A percentile compares a stretch with the other conserved stretches of the same genome.
Evolutionary conservation across 2,329 filamentous ascomycete species (phyloP).

Genomic region (Fusarium sp.): DNA sequence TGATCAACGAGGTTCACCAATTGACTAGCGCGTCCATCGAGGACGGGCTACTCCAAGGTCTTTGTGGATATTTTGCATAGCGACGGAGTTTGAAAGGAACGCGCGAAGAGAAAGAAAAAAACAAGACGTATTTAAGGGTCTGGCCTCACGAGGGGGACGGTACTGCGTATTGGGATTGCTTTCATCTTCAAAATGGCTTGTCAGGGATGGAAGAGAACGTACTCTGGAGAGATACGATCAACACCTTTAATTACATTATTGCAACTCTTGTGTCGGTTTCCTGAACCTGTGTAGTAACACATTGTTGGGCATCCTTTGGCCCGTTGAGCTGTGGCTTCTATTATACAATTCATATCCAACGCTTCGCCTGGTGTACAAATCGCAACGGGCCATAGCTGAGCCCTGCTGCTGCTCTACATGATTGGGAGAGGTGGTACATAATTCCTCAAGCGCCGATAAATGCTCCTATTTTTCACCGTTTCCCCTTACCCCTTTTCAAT

Average conservation of each 20-base stretch:
- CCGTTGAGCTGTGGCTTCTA: not conserved
- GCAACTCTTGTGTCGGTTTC: not conserved
- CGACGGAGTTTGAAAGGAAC: constrained; percentile 47
- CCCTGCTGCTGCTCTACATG: constrained; percentile 19
- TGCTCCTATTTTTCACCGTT: constrained; percentile 23
- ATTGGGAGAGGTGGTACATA: constrained; percentile 3
- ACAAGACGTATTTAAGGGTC: constrained; percentile 10
- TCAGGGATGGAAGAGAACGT: no score
- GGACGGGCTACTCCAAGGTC: no score
- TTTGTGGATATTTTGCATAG: constrained; percentile 45
- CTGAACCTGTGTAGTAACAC: no score
- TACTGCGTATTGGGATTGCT: constrained; percentile 1
- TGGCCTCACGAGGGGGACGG: constrained; percentile 7
- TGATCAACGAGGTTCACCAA: no score
- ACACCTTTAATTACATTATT: not conserved
- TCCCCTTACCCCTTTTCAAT: constrained; percentile 40
- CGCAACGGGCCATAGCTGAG: not conserved
- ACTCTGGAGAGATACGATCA: no score
- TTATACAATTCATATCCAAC: constrained; percentile 14
- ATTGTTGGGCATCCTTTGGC: not conserved
- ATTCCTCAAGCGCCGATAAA: constrained; percentile 11
- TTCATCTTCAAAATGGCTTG: no score
- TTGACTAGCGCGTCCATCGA: no score
- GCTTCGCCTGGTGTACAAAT: constrained; percentile 24
- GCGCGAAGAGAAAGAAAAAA: constrained; percentile 22